phyloP scores from a whole-genome alignment of 208 protist species.

The Leishmania tropica region DNA sequence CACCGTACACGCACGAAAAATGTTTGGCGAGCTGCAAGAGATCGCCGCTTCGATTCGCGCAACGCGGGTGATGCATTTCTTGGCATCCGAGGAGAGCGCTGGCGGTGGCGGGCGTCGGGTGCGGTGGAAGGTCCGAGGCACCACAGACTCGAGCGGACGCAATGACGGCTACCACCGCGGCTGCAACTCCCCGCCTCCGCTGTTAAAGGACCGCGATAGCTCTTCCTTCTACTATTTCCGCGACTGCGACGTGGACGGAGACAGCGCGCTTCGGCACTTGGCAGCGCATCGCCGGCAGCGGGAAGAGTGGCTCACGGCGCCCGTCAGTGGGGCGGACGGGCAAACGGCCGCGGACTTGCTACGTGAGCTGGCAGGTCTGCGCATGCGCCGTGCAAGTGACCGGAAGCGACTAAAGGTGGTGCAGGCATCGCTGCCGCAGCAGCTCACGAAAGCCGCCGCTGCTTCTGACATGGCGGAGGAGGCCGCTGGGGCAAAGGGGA shows the following conservation, averaged over 20 bases:
- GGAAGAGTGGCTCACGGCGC: constrained; percentile 24
- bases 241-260: not conserved
- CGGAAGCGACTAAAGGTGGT: constrained; percentile 21
- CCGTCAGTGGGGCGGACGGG: constrained; percentile 14
- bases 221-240: not conserved
- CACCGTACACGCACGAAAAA: constrained; percentile 29
- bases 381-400: constrained; percentile 39
- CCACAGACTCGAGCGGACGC: not conserved
- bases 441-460: not conserved
- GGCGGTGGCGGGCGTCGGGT: not conserved
- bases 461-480: not conserved
- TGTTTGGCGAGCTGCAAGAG: constrained; percentile 36
- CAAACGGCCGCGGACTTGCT: constrained; percentile 25
- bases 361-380: constrained; percentile 29
- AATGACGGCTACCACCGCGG: not conserved
- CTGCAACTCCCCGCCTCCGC: not conserved
- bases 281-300: not conserved
- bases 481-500: not conserved
- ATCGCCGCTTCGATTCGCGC: constrained; percentile 34
- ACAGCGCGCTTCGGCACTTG: not conserved
- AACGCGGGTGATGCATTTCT: constrained; percentile 25
- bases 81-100: constrained; percentile 11
- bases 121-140: not conserved
- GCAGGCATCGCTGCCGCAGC: constrained; percentile 5
- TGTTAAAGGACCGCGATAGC: not conserved